A percentile compares a stretch with the other conserved stretches of the same genome.
phyloP scores from a whole-genome alignment of 768 basidiomycete genomes.

The Epithele typhae region DNA sequence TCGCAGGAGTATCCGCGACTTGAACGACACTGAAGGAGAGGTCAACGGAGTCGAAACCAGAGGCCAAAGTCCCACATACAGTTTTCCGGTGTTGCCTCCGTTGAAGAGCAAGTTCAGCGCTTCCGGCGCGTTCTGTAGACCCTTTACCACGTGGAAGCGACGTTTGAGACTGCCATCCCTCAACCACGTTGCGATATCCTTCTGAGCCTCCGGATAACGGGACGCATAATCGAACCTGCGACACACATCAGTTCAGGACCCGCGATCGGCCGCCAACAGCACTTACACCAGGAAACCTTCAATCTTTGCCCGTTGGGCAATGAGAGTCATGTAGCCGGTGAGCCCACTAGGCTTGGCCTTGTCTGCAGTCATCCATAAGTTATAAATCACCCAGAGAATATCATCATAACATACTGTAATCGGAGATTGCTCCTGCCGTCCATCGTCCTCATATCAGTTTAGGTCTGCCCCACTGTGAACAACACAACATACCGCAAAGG shows the following conservation, averaged over 20 bases:
- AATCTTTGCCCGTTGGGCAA: conserved; percentile 72
- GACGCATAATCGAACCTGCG: conserved; percentile 68
- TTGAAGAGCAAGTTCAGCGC: conserved; percentile 69
- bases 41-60: neutral
- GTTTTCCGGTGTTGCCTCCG: conserved; percentile 77
- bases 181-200: conserved; percentile 54
- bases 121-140: conserved; percentile 66
- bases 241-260: neutral
- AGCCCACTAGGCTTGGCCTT: conserved; percentile 59
- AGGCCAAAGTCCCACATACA: conserved; percentile 32
- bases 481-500: conserved; percentile 80
- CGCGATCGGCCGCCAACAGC: neutral
- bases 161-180: conserved; percentile 69
- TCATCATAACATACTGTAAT: conserved; percentile 63
- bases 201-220: conserved; percentile 53
- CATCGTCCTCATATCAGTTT: neutral
- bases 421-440: conserved; percentile 70
- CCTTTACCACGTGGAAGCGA: conserved; percentile 76
- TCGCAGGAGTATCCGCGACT: conserved; percentile 14
- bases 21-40: conserved; percentile 13
- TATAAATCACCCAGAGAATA: no score
- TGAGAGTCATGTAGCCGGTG: conserved; percentile 62
- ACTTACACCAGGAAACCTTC: conserved; percentile 80
- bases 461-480: no score
- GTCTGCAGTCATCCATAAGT: conserved; percentile 34